These are phyloP conservation scores for Fusarium siculi DNA, from an alignment of 2,329 filamentous ascomycete genomes.

Conservation along the genomic window DNA sequence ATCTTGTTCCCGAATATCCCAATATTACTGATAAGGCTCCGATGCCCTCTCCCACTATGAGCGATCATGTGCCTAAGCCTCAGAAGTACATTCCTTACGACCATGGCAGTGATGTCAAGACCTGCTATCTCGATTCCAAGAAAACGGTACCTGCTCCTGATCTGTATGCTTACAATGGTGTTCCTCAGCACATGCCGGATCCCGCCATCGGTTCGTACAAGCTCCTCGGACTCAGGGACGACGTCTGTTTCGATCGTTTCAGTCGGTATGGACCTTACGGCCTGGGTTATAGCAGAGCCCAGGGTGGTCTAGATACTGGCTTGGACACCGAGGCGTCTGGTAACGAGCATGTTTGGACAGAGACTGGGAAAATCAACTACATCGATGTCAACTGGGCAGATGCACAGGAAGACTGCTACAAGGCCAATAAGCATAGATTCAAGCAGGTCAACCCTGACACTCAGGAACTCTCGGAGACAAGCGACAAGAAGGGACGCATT, in stretches of 20 bases:
- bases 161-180: constrained; percentile 74
- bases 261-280: constrained; percentile 87
- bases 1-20: constrained; percentile 81
- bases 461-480: constrained; percentile 46
- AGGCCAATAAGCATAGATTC: constrained; percentile 73
- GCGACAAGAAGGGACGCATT: constrained; percentile 66
- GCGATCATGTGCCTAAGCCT: constrained; percentile 55
- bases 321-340: constrained; percentile 78
- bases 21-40: constrained; percentile 49
- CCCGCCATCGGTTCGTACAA: constrained; percentile 81
- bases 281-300: constrained; percentile 78
- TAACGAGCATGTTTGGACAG: constrained; percentile 67
- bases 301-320: constrained; percentile 78
- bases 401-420: constrained; percentile 64
- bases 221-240: constrained; percentile 76
- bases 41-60: constrained; percentile 49
- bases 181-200: constrained; percentile 81
- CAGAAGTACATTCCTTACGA: constrained; percentile 76
- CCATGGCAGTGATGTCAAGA: constrained; percentile 63
- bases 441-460: constrained; percentile 52
- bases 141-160: constrained; percentile 68
- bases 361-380: constrained; percentile 67
- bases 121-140: constrained; percentile 72
- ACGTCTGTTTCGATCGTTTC: constrained; percentile 89
- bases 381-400: constrained; percentile 64